Conservation (phyloP, 176 grass and related monocot species). For the Alloteropsis semialata region DNA sequence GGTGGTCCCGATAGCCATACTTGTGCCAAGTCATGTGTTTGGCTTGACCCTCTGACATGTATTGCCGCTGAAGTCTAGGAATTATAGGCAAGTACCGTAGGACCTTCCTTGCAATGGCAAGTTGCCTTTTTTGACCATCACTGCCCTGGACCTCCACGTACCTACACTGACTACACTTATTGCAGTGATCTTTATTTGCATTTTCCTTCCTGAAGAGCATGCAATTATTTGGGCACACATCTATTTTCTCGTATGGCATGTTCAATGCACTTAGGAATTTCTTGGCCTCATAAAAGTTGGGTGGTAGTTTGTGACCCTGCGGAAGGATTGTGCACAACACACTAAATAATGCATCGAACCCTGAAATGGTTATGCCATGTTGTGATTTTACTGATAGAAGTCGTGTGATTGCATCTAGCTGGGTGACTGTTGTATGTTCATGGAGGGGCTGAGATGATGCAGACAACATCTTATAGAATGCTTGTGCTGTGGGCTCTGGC, state of each 20-base stretch:
- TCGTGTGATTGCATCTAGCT: not conserved
- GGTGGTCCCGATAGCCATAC: not conserved
- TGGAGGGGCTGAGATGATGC: not conserved
- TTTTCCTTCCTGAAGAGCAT: not conserved
- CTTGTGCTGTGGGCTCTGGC: not conserved
- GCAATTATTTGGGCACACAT: not conserved
- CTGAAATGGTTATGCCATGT: too few species aligned
- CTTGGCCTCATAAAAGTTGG: not conserved
- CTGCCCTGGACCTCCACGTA: not conserved
- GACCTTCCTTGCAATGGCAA: not conserved
- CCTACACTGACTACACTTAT: not conserved
- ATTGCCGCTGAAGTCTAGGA: not conserved
- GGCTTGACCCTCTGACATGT: not conserved
- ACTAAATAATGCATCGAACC: not conserved
- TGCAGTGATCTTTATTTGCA: not conserved
- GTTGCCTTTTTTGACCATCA: not conserved
- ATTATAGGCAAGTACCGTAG: not conserved
- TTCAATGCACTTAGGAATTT: not conserved
- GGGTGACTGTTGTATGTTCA: not conserved
- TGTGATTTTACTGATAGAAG: too few species aligned
- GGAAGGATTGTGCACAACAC: not conserved
- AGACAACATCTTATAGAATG: not conserved
- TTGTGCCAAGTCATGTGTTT: slow-evolving; percentile 1
- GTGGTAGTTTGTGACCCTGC: not conserved
- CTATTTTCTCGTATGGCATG: slow-evolving; percentile 23